phyloP scores from a whole-genome alignment of 83 land plant genomes.

The Diphasiastrum complanatum region DNA sequence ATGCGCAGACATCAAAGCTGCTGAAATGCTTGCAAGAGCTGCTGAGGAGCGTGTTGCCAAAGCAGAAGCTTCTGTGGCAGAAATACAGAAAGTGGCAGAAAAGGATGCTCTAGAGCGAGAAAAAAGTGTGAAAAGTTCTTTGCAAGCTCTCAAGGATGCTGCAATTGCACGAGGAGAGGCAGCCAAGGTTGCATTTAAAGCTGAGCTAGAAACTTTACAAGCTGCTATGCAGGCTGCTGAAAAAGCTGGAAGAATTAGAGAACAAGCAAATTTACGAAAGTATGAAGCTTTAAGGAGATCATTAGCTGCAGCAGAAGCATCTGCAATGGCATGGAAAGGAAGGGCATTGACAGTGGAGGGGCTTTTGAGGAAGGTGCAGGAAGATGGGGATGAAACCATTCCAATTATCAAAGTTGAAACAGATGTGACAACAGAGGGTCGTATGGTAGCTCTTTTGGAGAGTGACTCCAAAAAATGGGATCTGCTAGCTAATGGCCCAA shows the following conservation, averaged over 20 bases:
- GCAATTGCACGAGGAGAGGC: slow-evolving; percentile 38
- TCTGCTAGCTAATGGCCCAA: slow-evolving; percentile 58
- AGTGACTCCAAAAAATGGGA: slow-evolving; percentile 51
- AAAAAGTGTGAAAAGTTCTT: slow-evolving; percentile 30
- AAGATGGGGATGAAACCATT: slow-evolving; percentile 18
- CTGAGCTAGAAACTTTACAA: slow-evolving; percentile 44
- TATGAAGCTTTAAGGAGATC: slow-evolving; percentile 53
- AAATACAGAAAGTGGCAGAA: slow-evolving; percentile 35
- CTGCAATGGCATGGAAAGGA: slow-evolving; percentile 50
- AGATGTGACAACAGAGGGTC: slow-evolving; percentile 43
- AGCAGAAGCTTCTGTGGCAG: slow-evolving; percentile 39
- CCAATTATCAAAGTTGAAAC: slow-evolving; percentile 8
- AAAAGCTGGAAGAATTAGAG: slow-evolving; percentile 41
- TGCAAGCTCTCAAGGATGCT: slow-evolving; percentile 48
- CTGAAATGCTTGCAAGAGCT: slow-evolving; percentile 22
- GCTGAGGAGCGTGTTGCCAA: slow-evolving; percentile 41
- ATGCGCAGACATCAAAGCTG: slow-evolving; percentile 35
- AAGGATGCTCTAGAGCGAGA: slow-evolving; percentile 27
- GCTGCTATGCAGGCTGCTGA: slow-evolving; percentile 49
- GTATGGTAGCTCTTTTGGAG: slow-evolving; percentile 47
- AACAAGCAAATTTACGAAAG: slow-evolving; percentile 42
- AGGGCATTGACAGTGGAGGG: slow-evolving; percentile 52
- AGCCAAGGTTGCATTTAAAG: slow-evolving; percentile 39
- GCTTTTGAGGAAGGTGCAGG: slow-evolving; percentile 24
- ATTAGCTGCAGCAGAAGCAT: slow-evolving; percentile 42